A percentile compares a stretch with the other conserved stretches of the same genome.
Conservation (phyloP, 768 basidiomycete genomes). For the Pholiota microspora region DNA sequence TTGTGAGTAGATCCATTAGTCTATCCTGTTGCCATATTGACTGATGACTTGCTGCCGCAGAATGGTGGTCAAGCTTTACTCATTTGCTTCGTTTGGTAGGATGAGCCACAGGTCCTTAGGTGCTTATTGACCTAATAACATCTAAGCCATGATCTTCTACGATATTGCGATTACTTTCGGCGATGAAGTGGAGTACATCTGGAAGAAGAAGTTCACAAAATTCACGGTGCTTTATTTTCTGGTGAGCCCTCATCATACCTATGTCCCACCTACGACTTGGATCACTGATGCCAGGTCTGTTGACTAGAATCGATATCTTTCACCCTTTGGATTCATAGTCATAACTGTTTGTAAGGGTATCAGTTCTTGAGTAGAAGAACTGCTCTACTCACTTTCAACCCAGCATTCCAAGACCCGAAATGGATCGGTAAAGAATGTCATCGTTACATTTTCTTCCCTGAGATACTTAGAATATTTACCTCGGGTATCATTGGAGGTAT, state of each 20-base stretch:
- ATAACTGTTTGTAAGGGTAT: constrained; percentile 30
- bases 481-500: constrained; percentile 30
- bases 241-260: constrained; percentile 15
- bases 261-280: background rate
- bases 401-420: constrained; percentile 30
- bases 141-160: constrained; percentile 34
- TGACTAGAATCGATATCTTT: constrained; percentile 34
- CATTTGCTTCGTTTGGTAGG: constrained; percentile 35
- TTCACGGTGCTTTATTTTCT: constrained; percentile 30
- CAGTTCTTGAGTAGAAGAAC: background rate
- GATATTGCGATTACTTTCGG: constrained; percentile 34
- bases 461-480: constrained; percentile 32
- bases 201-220: constrained; percentile 26
- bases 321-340: constrained; percentile 33
- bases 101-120: background rate
- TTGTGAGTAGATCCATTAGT: background rate
- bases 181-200: constrained; percentile 35
- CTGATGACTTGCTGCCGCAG: constrained; percentile 12
- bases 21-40: background rate
- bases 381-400: background rate
- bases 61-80: constrained; percentile 35
- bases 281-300: background rate
- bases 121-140: background rate
- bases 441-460: constrained; percentile 32
- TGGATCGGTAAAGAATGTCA: constrained; percentile 32